Evolutionary conservation across 192 early-diverging fungal species (phyloP).

Genomic region (Coemansia sp.): DNA sequence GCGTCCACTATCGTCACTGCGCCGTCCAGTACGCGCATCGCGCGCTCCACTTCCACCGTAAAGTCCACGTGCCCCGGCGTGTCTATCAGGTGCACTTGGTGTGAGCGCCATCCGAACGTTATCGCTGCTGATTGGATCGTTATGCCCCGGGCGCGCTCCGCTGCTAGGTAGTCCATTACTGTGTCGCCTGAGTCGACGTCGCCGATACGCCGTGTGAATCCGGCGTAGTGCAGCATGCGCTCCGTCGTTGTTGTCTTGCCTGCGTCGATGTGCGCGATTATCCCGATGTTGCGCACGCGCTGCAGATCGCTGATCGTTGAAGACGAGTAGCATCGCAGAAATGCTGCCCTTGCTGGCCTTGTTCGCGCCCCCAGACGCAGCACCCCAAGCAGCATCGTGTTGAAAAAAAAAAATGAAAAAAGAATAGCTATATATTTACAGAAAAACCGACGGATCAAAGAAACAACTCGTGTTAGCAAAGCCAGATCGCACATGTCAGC

Average conservation of each 20-base stretch:
- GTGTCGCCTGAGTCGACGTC: constrained; percentile 93
- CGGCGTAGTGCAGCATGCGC: constrained; percentile 94
- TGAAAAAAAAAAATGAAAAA: too few relatives aligned
- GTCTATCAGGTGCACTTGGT: constrained; percentile 90
- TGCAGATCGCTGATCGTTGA: too few relatives aligned
- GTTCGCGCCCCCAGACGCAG: too few relatives aligned
- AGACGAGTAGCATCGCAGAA: too few relatives aligned
- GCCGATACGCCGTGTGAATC: constrained; percentile 85
- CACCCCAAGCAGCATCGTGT: too few relatives aligned
- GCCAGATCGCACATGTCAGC: too few relatives aligned
- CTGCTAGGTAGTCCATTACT: constrained; percentile 87
- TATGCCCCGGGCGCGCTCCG: constrained; percentile 90
- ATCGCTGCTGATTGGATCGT: constrained; percentile 93
- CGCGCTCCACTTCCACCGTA: constrained; percentile 92
- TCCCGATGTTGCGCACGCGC: constrained; percentile 81
- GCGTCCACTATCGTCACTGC: constrained; percentile 91
- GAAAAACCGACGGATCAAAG: too few relatives aligned
- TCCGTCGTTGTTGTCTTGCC: constrained; percentile 98
- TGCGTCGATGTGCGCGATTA: constrained; percentile 97
- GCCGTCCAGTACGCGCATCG: constrained; percentile 88
- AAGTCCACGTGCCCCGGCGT: constrained; percentile 97
- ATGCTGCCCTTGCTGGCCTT: too few relatives aligned
- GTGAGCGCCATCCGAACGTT: constrained; percentile 71
- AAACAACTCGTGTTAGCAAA: too few relatives aligned
- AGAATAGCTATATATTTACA: too few relatives aligned